Percentiles rank a stretch among this genome's conserved stretches.
Conservation (phyloP, 148 eudicot species). For the Cornus suecica region DNA sequence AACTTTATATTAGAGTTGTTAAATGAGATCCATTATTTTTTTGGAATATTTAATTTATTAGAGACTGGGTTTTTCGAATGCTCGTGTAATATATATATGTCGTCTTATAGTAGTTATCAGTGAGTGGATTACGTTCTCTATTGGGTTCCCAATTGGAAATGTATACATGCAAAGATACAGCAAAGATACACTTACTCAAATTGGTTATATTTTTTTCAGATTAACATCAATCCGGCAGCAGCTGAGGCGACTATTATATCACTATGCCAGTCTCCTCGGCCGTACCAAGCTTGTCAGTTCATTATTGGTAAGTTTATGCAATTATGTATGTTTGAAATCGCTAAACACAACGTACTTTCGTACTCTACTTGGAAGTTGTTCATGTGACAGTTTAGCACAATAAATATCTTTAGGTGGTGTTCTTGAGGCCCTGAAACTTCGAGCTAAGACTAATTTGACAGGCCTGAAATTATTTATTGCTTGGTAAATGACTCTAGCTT, state of each 20-base stretch:
- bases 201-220: constrained; percentile 37
- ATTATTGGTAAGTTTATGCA: constrained; percentile 70
- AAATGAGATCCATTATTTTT: not conserved
- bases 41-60: not conserved
- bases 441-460: constrained; percentile 1
- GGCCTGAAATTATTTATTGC: not conserved
- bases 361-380: constrained; percentile 7
- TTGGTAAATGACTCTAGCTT: not conserved
- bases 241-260: constrained; percentile 91
- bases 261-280: constrained; percentile 72
- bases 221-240: constrained; percentile 80
- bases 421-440: not conserved
- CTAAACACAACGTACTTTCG: not conserved
- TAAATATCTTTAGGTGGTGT: not conserved
- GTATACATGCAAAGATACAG: constrained; percentile 1
- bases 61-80: not conserved
- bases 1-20: not conserved
- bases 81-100: not conserved
- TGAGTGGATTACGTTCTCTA: not conserved
- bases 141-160: not conserved
- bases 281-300: constrained; percentile 85
- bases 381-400: constrained; percentile 2
- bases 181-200: not conserved
- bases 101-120: not conserved
- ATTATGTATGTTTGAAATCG: not conserved